Percentiles rank a stretch among this genome's conserved stretches.
Conservation (phyloP, 106 monocot species). For the Xerophyta viscosa region DNA sequence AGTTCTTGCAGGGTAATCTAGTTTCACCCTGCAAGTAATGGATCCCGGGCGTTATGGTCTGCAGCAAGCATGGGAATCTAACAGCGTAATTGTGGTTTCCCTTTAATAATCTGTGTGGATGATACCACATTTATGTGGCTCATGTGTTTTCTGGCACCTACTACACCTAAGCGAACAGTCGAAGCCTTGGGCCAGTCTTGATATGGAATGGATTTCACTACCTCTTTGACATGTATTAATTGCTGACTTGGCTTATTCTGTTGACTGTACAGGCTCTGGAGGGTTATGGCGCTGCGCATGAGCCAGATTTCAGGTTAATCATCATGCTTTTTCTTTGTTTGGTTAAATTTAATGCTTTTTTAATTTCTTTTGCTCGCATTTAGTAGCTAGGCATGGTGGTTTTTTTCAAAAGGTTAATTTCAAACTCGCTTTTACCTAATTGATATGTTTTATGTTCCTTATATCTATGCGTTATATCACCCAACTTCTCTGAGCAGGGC, state of each 20-base stretch:
- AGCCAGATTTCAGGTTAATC: slow-evolving; percentile 86
- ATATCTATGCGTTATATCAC: neutral
- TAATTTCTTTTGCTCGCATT: too few relatives aligned
- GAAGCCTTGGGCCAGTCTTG: slow-evolving; percentile 59
- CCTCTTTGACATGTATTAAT: slow-evolving; percentile 44
- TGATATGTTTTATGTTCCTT: neutral
- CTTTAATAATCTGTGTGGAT: slow-evolving; percentile 84
- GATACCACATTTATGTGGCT: slow-evolving; percentile 74
- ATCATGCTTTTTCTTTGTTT: too few relatives aligned
- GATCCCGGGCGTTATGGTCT: slow-evolving; percentile 93
- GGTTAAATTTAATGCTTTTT: too few relatives aligned
- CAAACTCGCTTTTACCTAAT: too few relatives aligned
- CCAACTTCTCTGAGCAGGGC: slow-evolving; percentile 37
- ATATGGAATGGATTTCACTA: slow-evolving; percentile 81
- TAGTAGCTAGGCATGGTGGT: too few relatives aligned
- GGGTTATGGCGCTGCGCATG: slow-evolving; percentile 69
- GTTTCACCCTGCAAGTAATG: slow-evolving; percentile 56
- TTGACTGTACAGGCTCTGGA: slow-evolving; percentile 99
- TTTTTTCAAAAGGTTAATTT: too few relatives aligned
- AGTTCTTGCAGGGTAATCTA: slow-evolving; percentile 38
- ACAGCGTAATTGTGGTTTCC: slow-evolving; percentile 99
- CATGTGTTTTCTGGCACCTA: slow-evolving; percentile 73
- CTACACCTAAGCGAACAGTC: slow-evolving; percentile 61
- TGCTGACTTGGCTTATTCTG: slow-evolving; percentile 99
- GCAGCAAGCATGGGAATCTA: slow-evolving; percentile 98